A percentile compares a stretch with the other conserved stretches of the same genome.
Evolutionary conservation across 441 rosid genomes (phyloP).

Genomic region (Kokia cookei): DNA sequence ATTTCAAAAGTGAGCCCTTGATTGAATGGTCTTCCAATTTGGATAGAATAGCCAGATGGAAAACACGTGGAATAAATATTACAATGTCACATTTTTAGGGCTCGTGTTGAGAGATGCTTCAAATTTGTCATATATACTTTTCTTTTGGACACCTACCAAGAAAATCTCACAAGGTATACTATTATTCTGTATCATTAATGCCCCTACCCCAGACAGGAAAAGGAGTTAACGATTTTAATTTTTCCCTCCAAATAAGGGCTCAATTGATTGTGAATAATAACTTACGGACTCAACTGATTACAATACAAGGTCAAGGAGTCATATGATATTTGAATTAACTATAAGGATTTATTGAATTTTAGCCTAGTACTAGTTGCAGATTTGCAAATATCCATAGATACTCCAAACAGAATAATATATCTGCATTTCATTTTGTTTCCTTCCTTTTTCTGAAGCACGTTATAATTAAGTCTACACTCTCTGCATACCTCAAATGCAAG

Average conservation of each 20-base stretch:
- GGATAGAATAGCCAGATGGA: background rate
- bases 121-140: background rate
- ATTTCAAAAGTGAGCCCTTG: background rate
- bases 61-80: background rate
- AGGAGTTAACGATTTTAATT: background rate
- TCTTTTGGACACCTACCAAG: background rate
- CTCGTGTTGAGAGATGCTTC: background rate
- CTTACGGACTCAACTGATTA: background rate
- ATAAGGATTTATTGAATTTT: background rate
- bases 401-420: background rate
- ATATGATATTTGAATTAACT: background rate
- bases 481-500: slow-evolving; percentile 84
- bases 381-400: background rate
- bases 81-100: background rate
- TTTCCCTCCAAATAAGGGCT: background rate
- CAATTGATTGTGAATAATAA: background rate
- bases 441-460: background rate
- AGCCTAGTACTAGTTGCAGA: background rate
- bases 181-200: background rate
- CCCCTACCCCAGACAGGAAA: background rate
- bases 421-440: background rate
- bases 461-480: background rate
- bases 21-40: background rate
- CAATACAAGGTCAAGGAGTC: background rate
- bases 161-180: background rate